These are phyloP conservation scores for Bipolaris gigantea DNA, from an alignment of 2,329 filamentous ascomycete species.

Conservation along the genomic window DNA sequence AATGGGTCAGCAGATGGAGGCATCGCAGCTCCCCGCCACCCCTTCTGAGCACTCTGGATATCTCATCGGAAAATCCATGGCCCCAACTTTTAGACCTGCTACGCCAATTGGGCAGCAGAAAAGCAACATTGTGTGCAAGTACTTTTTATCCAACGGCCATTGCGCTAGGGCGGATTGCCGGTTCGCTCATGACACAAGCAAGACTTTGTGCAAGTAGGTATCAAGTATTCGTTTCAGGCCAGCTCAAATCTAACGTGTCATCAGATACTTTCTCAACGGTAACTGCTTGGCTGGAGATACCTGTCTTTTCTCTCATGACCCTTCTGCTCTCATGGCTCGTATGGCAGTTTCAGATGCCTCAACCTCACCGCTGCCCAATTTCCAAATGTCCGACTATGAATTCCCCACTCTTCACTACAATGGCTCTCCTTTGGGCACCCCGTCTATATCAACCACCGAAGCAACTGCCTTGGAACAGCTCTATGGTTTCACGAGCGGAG, in stretches of 20 bases:
- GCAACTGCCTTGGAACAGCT: conserved; percentile 48
- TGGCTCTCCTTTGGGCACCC: conserved; percentile 47
- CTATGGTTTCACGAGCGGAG: conserved; percentile 40
- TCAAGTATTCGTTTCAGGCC: neutral
- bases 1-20: conserved; percentile 70
- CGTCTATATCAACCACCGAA: conserved; percentile 47
- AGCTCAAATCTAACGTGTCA: conserved; percentile 29
- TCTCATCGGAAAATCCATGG: conserved; percentile 88
- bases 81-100: conserved; percentile 68
- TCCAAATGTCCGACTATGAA: conserved; percentile 81
- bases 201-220: conserved; percentile 95
- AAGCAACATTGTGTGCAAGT: conserved; percentile 92
- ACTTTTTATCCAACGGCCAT: conserved; percentile 93
- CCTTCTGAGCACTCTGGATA: conserved; percentile 64
- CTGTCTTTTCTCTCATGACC: conserved; percentile 97
- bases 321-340: conserved; percentile 79
- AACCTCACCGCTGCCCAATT: conserved; percentile 66
- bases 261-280: conserved; percentile 91
- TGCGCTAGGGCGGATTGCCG: conserved; percentile 94
- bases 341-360: conserved; percentile 71
- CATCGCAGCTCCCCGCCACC: conserved; percentile 50
- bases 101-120: conserved; percentile 78
- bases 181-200: conserved; percentile 94
- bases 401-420: conserved; percentile 73
- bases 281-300: conserved; percentile 92